Evolutionary conservation across 2,329 filamentous ascomycete species (phyloP).

Genomic region (Fusarium xyrophilum): DNA sequence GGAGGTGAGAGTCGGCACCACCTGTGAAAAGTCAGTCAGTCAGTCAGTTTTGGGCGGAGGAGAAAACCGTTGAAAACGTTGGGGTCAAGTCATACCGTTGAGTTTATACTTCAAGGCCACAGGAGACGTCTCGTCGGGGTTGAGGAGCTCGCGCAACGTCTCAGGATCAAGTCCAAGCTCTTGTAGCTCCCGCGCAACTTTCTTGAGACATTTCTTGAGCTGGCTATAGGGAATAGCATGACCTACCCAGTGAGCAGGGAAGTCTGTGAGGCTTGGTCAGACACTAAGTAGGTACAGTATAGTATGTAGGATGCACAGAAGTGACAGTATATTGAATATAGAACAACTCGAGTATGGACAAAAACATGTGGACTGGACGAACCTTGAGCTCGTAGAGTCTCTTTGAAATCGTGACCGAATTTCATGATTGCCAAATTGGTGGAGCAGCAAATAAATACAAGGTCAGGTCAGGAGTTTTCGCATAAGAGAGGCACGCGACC

Average conservation of each 20-base stretch:
- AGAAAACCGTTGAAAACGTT: slow-evolving; percentile 17
- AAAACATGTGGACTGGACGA: slow-evolving; percentile 1
- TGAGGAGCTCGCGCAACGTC: slow-evolving; percentile 71
- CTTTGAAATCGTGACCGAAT: slow-evolving; percentile 80
- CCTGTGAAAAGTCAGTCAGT: slow-evolving; percentile 38
- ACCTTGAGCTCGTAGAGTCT: slow-evolving; percentile 70
- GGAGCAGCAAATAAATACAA: slow-evolving; percentile 1
- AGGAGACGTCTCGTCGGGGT: slow-evolving; percentile 55
- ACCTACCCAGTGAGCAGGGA: slow-evolving; percentile 74
- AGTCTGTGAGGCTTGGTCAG: slow-evolving; percentile 55
- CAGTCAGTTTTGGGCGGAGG: neutral
- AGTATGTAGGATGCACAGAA: neutral
- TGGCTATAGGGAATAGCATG: slow-evolving; percentile 83
- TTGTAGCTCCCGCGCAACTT: slow-evolving; percentile 74
- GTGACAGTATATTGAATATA: neutral
- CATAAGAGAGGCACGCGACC: slow-evolving; percentile 35
- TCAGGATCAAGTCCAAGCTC: slow-evolving; percentile 74
- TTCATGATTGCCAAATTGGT: slow-evolving; percentile 67
- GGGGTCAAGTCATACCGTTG: slow-evolving; percentile 49
- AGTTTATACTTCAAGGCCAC: slow-evolving; percentile 63
- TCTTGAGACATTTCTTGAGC: slow-evolving; percentile 89
- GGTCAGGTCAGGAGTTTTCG: slow-evolving; percentile 6
- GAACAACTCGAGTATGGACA: neutral
- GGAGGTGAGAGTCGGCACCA: slow-evolving; percentile 56
- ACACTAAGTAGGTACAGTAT: neutral